These are phyloP conservation scores for Saccharomycopsis selenospora DNA, from an alignment of 805 yeast species.

Conservation along the genomic window DNA sequence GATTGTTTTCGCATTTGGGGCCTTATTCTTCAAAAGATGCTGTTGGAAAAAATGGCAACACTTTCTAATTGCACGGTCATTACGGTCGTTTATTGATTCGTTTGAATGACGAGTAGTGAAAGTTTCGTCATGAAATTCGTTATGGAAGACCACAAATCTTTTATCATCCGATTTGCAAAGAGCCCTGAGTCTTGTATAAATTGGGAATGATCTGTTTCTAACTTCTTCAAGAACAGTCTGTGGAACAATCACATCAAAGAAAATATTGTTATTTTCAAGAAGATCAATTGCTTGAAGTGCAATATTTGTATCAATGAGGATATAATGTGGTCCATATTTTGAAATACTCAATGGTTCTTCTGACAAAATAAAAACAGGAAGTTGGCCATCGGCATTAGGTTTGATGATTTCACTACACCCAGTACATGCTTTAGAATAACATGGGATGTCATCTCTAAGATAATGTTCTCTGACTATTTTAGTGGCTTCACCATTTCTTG, in stretches of 20 bases:
- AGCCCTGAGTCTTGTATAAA: conserved; percentile 75
- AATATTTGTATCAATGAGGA: conserved; percentile 82
- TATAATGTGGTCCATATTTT: conserved; percentile 64
- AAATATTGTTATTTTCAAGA: conserved; percentile 66
- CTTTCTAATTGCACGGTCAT: conserved; percentile 82
- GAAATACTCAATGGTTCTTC: conserved; percentile 46
- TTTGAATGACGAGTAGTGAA: conserved; percentile 51
- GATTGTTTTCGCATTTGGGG: conserved; percentile 31
- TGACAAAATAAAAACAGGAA: conserved; percentile 61
- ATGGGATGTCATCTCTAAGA: conserved; percentile 85
- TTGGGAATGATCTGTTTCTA: conserved; percentile 76
- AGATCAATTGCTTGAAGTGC: conserved; percentile 84
- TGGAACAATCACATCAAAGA: conserved; percentile 88
- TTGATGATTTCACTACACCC: conserved; percentile 49
- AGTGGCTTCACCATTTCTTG: conserved; percentile 82
- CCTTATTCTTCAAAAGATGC: conserved; percentile 44
- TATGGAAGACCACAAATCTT: conserved; percentile 85
- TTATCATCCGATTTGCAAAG: conserved; percentile 68
- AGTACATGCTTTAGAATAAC: conserved; percentile 67
- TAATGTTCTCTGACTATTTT: conserved; percentile 94
- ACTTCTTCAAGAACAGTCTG: conserved; percentile 95
- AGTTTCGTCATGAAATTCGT: conserved; percentile 76
- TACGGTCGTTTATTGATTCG: conserved; percentile 81
- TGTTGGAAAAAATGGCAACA: conserved; percentile 62
- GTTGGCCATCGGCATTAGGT: conserved; percentile 59